Conservation (phyloP, 352 stramenopile genomes). For the Phytophthora multivora region DNA sequence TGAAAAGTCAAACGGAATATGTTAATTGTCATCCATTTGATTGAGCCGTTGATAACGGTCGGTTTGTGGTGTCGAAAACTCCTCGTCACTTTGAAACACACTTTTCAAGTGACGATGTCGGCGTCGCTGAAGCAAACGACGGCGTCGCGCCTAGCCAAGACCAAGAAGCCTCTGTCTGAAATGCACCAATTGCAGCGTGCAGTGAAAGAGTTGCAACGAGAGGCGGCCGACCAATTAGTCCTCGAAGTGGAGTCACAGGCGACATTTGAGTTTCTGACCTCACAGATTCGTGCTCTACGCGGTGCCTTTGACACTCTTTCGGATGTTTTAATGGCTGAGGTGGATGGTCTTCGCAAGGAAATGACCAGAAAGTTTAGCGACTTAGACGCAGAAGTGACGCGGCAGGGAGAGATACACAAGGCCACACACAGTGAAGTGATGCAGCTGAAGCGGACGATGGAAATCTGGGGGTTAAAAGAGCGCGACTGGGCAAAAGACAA, state of each 20-base stretch:
- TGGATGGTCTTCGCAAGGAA: slow-evolving; percentile 73
- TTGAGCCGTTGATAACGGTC: neutral
- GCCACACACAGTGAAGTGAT: slow-evolving; percentile 69
- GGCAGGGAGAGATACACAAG: slow-evolving; percentile 66
- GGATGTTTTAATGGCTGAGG: slow-evolving; percentile 77
- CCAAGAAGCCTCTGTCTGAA: slow-evolving; percentile 79
- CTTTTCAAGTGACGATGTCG: slow-evolving; percentile 37
- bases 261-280: slow-evolving; percentile 84
- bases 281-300: slow-evolving; percentile 75
- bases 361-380: slow-evolving; percentile 62
- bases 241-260: slow-evolving; percentile 83
- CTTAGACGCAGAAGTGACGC: slow-evolving; percentile 60
- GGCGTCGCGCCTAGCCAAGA: slow-evolving; percentile 68
- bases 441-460: slow-evolving; percentile 76
- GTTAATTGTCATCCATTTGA: neutral
- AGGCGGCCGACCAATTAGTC: slow-evolving; percentile 73
- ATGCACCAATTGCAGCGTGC: slow-evolving; percentile 83
- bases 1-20: slow-evolving; percentile 10
- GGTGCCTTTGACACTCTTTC: slow-evolving; percentile 80
- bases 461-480: slow-evolving; percentile 83
- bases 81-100: slow-evolving; percentile 19
- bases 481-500: slow-evolving; percentile 88
- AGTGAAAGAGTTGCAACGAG: slow-evolving; percentile 77
- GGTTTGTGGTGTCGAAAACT: slow-evolving; percentile 14
- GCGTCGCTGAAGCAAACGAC: slow-evolving; percentile 56